Base-by-base conservation (phyloP, 495 filamentous ascomycete species). In the Neurospora sp. region DNA sequence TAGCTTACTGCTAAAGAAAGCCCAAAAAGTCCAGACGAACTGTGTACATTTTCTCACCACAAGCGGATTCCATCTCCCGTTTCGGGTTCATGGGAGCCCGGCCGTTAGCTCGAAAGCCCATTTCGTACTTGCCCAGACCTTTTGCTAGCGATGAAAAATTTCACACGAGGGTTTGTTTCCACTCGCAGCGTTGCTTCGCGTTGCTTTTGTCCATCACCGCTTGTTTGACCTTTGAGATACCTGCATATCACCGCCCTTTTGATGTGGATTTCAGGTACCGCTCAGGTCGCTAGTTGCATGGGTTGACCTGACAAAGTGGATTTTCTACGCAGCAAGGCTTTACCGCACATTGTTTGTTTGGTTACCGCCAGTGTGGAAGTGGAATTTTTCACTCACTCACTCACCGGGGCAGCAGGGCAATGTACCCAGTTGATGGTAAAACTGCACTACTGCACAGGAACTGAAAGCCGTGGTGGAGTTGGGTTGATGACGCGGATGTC, bases 211-310 rank as follows among this genome's bases (percentile, higher is more conserved):
- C 31, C 27, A 66, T 31, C 53, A 66, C 53, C 53, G 53, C 53
- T 66, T 66, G 53, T 66, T 66, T 66, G 53, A 66, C 53, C 53
- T 66, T 66, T 66, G 53, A 66, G 27, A 66, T 66, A 66, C 53
- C 53, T 66, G 53, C 53, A 35, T 66, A 66, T 66, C 22, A 66
- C 53, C 53, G 53, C 53, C 53, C 53, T 66, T 35, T 66, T 35
- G 27, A 66, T 66, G 53, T 66, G 53, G 53, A 66, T 66, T 66
- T 66, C 53, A 66, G 53, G 53, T 66, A 66, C 53, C 27, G 27
- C 27, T 66, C 53, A 66, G 53, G 53, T 66, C 14, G 53, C 53
- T 66, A 66, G 53, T 35, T 37, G 53, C 53, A 66, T 66, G 53
- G 35, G 12, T 59, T 31, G 53, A 66, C 53, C 53, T 66, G 27